Conservation (phyloP, 2,329 filamentous ascomycete species). For the Penicillium sp. region DNA sequence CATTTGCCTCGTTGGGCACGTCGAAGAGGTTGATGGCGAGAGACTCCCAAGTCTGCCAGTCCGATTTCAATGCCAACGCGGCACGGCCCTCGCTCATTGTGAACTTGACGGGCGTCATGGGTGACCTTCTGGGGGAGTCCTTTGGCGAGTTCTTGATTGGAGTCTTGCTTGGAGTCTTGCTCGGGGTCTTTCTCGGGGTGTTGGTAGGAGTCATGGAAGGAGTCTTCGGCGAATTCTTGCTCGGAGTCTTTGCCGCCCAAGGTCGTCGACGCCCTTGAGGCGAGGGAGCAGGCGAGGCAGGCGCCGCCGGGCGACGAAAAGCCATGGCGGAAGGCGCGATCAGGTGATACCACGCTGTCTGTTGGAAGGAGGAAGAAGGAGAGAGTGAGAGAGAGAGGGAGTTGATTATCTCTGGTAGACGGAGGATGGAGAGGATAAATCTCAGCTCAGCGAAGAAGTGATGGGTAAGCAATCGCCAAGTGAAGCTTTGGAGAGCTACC, state of each 20-base stretch:
- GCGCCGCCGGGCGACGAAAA: background rate
- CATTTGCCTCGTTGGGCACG: conserved; percentile 33
- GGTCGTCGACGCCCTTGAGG: background rate
- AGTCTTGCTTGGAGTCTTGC: too few species aligned
- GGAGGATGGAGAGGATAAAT: background rate
- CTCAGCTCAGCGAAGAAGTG: background rate
- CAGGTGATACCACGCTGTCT: background rate
- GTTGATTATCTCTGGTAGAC: background rate
- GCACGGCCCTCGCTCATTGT: background rate
- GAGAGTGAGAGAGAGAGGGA: background rate
- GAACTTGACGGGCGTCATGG: background rate
- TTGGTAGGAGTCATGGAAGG: too few species aligned
- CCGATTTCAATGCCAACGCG: background rate
- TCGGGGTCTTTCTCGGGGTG: too few species aligned
- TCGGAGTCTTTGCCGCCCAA: background rate
- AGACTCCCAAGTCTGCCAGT: conserved; percentile 39
- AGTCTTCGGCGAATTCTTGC: background rate
- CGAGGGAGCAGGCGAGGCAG: background rate
- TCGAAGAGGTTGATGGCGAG: conserved; percentile 33
- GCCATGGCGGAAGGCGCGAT: background rate
- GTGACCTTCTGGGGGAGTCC: too few species aligned
- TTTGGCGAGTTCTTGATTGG: too few species aligned
- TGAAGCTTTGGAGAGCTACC: background rate
- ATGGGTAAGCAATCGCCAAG: background rate
- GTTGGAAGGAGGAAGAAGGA: background rate